Evolutionary conservation across 1,139 yeast genomes (phyloP), one percentile per base, ranked within the genome.

Genomic region (Nadsonia commutata): DNA sequence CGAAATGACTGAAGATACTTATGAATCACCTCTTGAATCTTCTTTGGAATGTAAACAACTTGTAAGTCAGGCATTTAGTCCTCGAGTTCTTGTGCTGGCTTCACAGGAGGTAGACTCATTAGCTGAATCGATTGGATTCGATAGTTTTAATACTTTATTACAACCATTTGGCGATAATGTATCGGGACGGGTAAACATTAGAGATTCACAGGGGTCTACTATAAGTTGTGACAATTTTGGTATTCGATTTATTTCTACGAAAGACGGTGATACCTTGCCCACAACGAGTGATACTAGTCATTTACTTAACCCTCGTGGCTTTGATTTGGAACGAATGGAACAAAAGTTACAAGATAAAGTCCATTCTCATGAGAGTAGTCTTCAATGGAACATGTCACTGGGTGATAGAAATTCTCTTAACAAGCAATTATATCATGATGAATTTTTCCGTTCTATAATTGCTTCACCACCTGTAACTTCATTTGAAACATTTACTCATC

Each of bases 401-500:
- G 18, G 17, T 16, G 38, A 42, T 17, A 36, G 40, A 31, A 37
- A 20, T 2, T 17, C 31, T 9, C 27, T 33, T 5, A 40, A 44
- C 16, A 23, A 66, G 20, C 42, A 74, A 3, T 58, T 80, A n/a
- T 83, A 79, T 54, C 62, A 74, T 48, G 71, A 72, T 40, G 33
- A 40, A 22, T 70, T 78, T 51, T 70, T 82, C 50, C 70, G 79
- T 40, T 72, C 77, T 49, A 58, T 83, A 21, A 66, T 82, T 20
- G 70, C 88, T 0, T 70, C 81, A 13, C 71, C 75, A 33, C 71
- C 71, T 20, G 66, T 83, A 4, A 77, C 85, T 2, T 80, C 94
- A 1, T 86, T 84, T 58, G 97, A 90, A 58, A 79, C 90, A 2
- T 80, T 88, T 57, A 80, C 84, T 52, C 97, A 90, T 57, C 97